These are phyloP conservation scores for Dactylellina leptospora DNA, from an alignment of 2,329 filamentous ascomycete species.

Conservation along the genomic window DNA sequence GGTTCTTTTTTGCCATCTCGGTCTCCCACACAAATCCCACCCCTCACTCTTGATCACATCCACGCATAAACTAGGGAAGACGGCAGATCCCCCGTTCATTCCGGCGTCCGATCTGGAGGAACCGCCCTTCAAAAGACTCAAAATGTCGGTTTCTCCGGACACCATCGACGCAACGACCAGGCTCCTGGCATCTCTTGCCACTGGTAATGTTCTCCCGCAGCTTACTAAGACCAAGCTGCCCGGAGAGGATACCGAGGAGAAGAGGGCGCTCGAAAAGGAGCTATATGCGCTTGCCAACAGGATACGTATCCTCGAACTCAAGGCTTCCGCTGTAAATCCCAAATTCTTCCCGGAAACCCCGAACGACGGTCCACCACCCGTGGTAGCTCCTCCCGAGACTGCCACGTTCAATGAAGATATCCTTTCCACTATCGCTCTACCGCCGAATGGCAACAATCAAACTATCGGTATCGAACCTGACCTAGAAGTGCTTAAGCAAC, in stretches of 20 bases:
- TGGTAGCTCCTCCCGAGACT: constrained; percentile 17
- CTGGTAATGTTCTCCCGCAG: constrained; percentile 59
- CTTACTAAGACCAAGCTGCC: constrained; percentile 73
- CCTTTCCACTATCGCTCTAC: constrained; percentile 20
- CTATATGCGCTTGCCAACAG: constrained; percentile 79
- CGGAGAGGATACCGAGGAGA: constrained; percentile 77
- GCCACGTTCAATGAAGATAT: constrained; percentile 26
- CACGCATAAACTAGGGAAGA: too few species aligned
- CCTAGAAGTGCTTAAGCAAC: constrained; percentile 56
- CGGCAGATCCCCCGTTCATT: neutral
- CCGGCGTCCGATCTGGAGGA: constrained; percentile 45
- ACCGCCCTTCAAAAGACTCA: constrained; percentile 57
- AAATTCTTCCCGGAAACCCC: constrained; percentile 79
- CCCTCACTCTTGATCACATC: too few species aligned
- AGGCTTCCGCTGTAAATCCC: constrained; percentile 66
- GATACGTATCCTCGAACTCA: constrained; percentile 82
- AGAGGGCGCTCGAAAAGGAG: constrained; percentile 81
- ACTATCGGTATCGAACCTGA: constrained; percentile 50
- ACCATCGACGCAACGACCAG: constrained; percentile 63
- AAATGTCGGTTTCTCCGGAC: constrained; percentile 64
- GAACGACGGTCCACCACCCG: constrained; percentile 68
- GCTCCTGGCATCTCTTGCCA: constrained; percentile 63
- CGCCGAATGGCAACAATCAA: constrained; percentile 20
- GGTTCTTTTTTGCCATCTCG: too few species aligned
- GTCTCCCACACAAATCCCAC: too few species aligned